Conservation (phyloP, 306 rosid genomes). For the Castanea mollissima region DNA sequence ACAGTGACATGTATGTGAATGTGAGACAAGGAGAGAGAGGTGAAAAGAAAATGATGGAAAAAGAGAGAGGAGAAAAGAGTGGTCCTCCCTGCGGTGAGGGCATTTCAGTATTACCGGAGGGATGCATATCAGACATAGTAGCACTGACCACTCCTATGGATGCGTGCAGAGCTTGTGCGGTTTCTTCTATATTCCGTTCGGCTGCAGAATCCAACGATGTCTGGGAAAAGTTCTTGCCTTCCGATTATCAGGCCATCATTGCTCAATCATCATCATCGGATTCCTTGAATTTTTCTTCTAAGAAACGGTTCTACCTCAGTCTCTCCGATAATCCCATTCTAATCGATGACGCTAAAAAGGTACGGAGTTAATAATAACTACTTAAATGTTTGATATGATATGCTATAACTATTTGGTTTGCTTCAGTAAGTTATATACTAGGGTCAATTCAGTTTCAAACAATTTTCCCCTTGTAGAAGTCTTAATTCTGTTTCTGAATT, state of each 20-base stretch:
- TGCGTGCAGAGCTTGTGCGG: conserved; percentile 1
- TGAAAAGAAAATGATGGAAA: no score
- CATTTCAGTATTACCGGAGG: conserved; percentile 13
- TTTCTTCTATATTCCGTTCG: conserved; percentile 6
- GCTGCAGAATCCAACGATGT: conserved; percentile 12
- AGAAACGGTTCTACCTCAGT: conserved; percentile 8
- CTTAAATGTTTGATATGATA: no score
- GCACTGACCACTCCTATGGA: conserved; percentile 3
- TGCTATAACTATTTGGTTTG: no score
- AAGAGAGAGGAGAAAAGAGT: no score
- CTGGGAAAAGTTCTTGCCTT: conserved; percentile 16
- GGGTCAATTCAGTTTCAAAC: no score
- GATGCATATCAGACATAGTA: neutral
- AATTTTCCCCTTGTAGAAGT: no score
- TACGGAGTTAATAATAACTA: neutral
- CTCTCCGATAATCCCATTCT: conserved; percentile 10
- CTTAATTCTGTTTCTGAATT: no score
- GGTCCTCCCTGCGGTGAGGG: neutral
- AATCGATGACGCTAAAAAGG: conserved; percentile 14
- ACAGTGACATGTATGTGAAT: no score
- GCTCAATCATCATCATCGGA: neutral
- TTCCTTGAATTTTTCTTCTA: neutral
- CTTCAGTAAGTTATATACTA: no score
- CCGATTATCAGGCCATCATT: neutral
- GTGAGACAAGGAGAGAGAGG: no score